A percentile compares a stretch with the other conserved stretches of the same genome.
These are phyloP conservation scores for Strombidium stylifer DNA, from an alignment of 73 alveolate species.

Conservation along the genomic window DNA sequence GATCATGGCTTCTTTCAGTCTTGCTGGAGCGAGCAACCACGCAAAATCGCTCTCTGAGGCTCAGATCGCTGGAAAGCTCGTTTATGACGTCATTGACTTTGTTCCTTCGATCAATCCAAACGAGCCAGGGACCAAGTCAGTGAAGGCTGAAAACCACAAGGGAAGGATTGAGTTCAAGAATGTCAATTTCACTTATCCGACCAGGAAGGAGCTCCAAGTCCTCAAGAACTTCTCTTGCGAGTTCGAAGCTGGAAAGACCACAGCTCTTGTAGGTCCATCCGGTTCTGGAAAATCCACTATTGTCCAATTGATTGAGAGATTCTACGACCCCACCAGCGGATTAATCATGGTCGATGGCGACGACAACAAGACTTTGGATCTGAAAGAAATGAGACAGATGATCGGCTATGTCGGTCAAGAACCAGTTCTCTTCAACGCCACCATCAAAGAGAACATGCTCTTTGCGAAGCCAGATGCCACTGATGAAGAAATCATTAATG, in stretches of 20 bases:
- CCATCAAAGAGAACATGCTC: conserved; percentile 83
- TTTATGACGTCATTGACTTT: conserved; percentile 50
- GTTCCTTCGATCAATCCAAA: conserved; percentile 46
- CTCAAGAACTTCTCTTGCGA: conserved; percentile 65
- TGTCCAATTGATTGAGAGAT: conserved; percentile 72
- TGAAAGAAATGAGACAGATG: conserved; percentile 69
- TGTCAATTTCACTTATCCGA: conserved; percentile 86
- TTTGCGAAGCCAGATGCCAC: conserved; percentile 76
- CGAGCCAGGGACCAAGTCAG: not conserved
- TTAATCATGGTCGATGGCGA: conserved; percentile 76
- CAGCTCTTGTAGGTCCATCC: conserved; percentile 86
- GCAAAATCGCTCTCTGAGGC: not conserved
- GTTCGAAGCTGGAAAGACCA: conserved; percentile 64
- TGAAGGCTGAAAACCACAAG: conserved; percentile 2
- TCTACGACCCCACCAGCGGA: conserved; percentile 82
- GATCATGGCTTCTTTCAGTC: too few species aligned
- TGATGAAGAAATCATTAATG: conserved; percentile 73
- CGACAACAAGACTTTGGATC: conserved; percentile 75
- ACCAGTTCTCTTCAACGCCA: conserved; percentile 80
- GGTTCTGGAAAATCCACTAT: conserved; percentile 95
- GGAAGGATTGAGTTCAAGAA: conserved; percentile 81
- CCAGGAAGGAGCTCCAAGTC: conserved; percentile 70
- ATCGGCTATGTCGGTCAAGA: conserved; percentile 96
- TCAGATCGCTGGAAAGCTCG: not conserved
- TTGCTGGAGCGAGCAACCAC: conserved; percentile 50